Evolutionary conservation across 2,329 filamentous ascomycete species (phyloP), one percentile per base, ranked within the genome.

Genomic region (Volutella citrinella): DNA sequence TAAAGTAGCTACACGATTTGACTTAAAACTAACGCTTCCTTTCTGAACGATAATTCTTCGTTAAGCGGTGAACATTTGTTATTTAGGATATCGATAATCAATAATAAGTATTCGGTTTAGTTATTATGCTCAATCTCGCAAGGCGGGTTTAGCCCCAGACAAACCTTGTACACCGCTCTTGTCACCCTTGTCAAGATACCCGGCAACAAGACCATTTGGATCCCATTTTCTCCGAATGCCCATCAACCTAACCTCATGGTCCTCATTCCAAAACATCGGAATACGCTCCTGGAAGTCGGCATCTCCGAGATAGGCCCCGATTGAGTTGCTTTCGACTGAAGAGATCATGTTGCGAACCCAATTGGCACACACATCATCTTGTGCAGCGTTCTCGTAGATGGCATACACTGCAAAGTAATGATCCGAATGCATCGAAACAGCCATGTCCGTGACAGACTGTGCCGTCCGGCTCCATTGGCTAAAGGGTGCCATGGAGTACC

Each of bases 381-480:
- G 70, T 4, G 48, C 40, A 13, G 52, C 56, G 16, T 70, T 54
- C 30, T 73, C 65, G 66, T 70, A 77, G 3, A 74, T 55, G 0
- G 68, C 60, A 43, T 77, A 78, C 4, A 72, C 34, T 3, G 73
- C 70, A 47, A 78, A 69, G 51, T 78, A 78, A 49, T 78, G 72
- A 43, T 78, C 74, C 0, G 63, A 65, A 34, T 76, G 72, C 66
- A 76, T 66, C 18, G 64, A 70, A 11, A 76, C 54, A 5, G 74
- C 74, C 74, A 78, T 78, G 36, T 71, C 68, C 1, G 63, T 59
- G 21, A 68, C 52, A 19, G 40, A 27, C 10, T 34, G 38, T 7
- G 27, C 22, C 11, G 27, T 18, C 4, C 29, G 26, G 17, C 21
- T 38, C 24, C 45, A 32, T 16, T 42, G 28, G 5, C 66, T 71